Evolutionary conservation across 2,329 filamentous ascomycete species (phyloP), one percentile per base, ranked within the genome.

Genomic region (Fusarium sp.): DNA sequence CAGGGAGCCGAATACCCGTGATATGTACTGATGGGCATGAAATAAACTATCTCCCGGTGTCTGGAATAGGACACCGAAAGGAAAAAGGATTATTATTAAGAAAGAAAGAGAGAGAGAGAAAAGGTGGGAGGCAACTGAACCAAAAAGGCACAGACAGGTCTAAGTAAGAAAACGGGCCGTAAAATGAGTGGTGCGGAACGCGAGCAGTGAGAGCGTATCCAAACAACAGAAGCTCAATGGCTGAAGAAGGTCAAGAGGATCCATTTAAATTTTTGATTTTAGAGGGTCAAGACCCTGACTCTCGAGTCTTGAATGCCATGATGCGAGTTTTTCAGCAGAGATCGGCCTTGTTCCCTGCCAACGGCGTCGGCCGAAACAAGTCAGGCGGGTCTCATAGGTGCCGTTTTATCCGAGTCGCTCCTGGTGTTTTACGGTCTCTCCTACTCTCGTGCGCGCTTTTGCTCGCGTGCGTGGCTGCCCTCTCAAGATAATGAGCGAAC

Each of bases 331-430:
- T 74, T 28, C 26, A 66, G 56, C 45, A 65, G 58, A 64, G 66
- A 76, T 75, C 64, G 62, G 47, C 62, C 70, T 63, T 30, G 34
- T 52, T 61, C 38, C 51, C 41, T 60, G 14, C 66, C 57, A 66
- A 66, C 70, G 60, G 70, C 52, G 70, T 73, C 61, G 70, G 66
- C 70, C 70, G 70, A 73, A 71, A 41, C 34, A 70, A 70, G 50
- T 66, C 69, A 52, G 41, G 70, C 69, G 70, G 70, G 70, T 73
- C 70, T 66, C 18, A 36, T 24, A 41, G 74, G 74, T 78, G 76
- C 76, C 76, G 76, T 76, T 56, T 57, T 75, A 78, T 41, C 76
- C 76, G 76, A 59, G 41, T 56, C 32, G 59, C 36, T 44, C 58
- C 45, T 70, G 34, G 48, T n/a, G 34, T 39, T n/a, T 17, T 51